These are phyloP conservation scores for Suhomyces chickasaworum DNA, from an alignment of 1,139 yeast genomes.

Conservation along the genomic window DNA sequence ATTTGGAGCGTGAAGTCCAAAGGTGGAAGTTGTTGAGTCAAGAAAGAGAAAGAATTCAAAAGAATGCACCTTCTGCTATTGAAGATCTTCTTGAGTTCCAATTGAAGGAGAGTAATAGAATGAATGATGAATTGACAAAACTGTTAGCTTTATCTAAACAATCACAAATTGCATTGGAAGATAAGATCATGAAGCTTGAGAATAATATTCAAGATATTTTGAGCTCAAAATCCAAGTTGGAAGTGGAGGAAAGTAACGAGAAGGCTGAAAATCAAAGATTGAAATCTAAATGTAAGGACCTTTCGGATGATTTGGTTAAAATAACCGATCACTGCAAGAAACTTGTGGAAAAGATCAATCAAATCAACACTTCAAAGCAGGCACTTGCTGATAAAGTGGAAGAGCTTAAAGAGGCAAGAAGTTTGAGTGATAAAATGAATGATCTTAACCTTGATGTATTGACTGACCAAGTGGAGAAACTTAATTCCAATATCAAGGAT, in stretches of 20 bases:
- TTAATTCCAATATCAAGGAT: slow-evolving; percentile 14
- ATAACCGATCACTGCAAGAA: slow-evolving; percentile 34
- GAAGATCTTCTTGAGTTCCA: slow-evolving; percentile 37
- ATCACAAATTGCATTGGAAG: slow-evolving; percentile 16
- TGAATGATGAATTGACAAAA: slow-evolving; percentile 26
- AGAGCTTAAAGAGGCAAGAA: slow-evolving; percentile 7
- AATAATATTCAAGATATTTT: slow-evolving; percentile 11
- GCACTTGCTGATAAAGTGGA: slow-evolving; percentile 8
- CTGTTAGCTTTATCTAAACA: slow-evolving; percentile 23
- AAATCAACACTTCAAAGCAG: slow-evolving; percentile 16
- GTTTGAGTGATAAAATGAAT: slow-evolving; percentile 8
- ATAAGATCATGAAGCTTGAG: slow-evolving; percentile 16
- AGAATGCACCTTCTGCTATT: slow-evolving; percentile 20
- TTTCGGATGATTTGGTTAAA: slow-evolving; percentile 28
- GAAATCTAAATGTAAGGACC: slow-evolving; percentile 24
- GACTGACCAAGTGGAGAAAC: slow-evolving; percentile 17
- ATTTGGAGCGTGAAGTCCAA: slow-evolving; percentile 14
- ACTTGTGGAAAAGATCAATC: slow-evolving; percentile 33
- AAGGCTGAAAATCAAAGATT: slow-evolving; percentile 26
- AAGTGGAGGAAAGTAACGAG: slow-evolving; percentile 18
- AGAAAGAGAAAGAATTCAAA: background rate
- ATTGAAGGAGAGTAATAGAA: slow-evolving; percentile 33
- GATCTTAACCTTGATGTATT: slow-evolving; percentile 16
- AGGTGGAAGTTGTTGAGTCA: background rate
- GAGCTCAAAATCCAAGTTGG: slow-evolving; percentile 16